These are phyloP conservation scores for Moesziomyces antarcticus DNA, from an alignment of 1,284 basidiomycete species.

Conservation along the genomic window DNA sequence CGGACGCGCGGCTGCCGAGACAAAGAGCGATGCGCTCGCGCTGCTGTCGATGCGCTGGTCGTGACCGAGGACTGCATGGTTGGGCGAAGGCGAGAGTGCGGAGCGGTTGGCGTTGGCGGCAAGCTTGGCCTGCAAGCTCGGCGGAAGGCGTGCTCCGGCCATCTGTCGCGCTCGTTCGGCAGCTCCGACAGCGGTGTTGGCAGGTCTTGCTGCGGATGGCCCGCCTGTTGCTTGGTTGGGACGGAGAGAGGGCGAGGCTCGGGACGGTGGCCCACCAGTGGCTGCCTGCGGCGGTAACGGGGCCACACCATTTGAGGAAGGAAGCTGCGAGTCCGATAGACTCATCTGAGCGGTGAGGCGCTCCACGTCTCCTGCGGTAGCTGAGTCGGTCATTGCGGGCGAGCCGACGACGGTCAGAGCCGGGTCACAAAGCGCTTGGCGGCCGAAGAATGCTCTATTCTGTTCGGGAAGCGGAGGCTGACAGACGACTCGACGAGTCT, in stretches of 20 bases:
- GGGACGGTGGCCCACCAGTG: constrained; percentile 34
- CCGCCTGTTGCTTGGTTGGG: constrained; percentile 18
- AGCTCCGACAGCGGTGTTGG: constrained; percentile 41
- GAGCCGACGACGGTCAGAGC: neutral
- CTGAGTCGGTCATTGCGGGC: constrained; percentile 26
- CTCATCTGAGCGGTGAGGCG: constrained; percentile 41
- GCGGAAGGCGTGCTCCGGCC: constrained; percentile 72
- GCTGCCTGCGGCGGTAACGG: constrained; percentile 17
- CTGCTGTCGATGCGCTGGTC: constrained; percentile 56
- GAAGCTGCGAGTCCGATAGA: constrained; percentile 21
- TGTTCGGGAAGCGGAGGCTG: too few relatives aligned
- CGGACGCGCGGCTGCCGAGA: constrained; percentile 26
- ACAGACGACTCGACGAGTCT: too few relatives aligned
- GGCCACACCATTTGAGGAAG: neutral
- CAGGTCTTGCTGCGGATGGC: constrained; percentile 13
- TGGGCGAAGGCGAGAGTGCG: constrained; percentile 18
- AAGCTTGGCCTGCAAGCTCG: constrained; percentile 90
- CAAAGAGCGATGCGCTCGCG: constrained; percentile 50
- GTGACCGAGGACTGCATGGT: constrained; percentile 42
- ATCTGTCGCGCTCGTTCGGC: constrained; percentile 58
- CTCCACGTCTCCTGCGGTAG: constrained; percentile 33
- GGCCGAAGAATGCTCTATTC: too few relatives aligned
- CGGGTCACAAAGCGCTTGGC: too few relatives aligned
- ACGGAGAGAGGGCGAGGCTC: constrained; percentile 16
- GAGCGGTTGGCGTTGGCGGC: constrained; percentile 72